Conservation (phyloP, 2,329 filamentous ascomycete species). For the Coniochaeta prunicola region DNA sequence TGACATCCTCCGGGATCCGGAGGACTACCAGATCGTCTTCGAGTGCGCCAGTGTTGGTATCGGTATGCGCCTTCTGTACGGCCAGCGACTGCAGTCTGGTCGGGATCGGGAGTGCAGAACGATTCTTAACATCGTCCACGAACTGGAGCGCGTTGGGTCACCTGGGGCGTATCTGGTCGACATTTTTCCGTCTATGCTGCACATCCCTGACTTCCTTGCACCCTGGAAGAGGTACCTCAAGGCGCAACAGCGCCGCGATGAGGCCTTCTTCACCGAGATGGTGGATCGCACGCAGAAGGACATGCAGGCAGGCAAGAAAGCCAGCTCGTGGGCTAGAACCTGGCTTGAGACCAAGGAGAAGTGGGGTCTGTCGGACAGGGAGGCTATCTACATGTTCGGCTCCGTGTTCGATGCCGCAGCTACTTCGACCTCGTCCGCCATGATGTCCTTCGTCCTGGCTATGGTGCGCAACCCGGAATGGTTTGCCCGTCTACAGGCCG, state of each 20-base stretch:
- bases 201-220: background rate
- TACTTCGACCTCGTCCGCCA: constrained; percentile 22
- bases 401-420: constrained; percentile 26
- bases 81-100: constrained; percentile 24
- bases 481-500: background rate
- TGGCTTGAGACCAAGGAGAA: constrained; percentile 20
- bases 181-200: background rate
- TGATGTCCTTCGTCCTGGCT: constrained; percentile 16
- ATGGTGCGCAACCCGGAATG: constrained; percentile 3
- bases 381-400: constrained; percentile 18
- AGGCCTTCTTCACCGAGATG: constrained; percentile 2
- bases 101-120: constrained; percentile 21
- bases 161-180: constrained; percentile 5
- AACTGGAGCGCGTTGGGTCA: constrained; percentile 24
- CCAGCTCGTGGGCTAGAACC: constrained; percentile 20
- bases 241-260: background rate
- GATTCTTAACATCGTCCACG: constrained; percentile 24
- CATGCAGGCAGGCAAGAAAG: constrained; percentile 10
- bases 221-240: constrained; percentile 2
- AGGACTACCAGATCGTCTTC: constrained; percentile 27
- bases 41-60: constrained; percentile 32
- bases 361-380: constrained; percentile 13
- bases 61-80: constrained; percentile 31
- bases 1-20: constrained; percentile 24
- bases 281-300: background rate